Percentiles rank a stretch among this genome's conserved stretches.
Evolutionary conservation across 768 basidiomycete species (phyloP).

Genomic region (Cytidiella melzeri): DNA sequence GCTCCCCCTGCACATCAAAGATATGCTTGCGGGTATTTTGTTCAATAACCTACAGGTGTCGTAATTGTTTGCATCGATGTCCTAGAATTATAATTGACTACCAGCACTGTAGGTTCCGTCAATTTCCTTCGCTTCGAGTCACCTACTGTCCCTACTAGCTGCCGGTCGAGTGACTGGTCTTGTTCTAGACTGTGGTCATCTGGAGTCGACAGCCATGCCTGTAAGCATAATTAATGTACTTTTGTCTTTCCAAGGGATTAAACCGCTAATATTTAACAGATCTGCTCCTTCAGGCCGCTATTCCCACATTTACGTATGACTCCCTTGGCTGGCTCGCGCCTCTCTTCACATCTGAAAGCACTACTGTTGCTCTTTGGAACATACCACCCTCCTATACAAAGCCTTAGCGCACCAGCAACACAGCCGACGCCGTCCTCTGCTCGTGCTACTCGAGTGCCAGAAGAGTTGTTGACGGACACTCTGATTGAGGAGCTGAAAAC

Average conservation of each 20-base stretch:
- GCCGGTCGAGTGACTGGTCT: conserved; percentile 89
- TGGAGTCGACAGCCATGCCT: conserved; percentile 85
- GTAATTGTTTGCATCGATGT: not conserved
- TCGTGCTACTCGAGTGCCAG: conserved; percentile 63
- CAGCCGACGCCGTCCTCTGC: conserved; percentile 57
- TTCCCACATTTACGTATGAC: conserved; percentile 80
- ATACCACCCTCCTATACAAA: conserved; percentile 77
- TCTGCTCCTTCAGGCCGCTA: conserved; percentile 83
- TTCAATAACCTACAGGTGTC: conserved; percentile 86
- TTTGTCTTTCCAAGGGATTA: not conserved
- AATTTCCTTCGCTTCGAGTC: conserved; percentile 87
- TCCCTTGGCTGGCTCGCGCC: conserved; percentile 78
- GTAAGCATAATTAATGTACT: too few relatives aligned
- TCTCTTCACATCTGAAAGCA: conserved; percentile 72
- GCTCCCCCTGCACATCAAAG: conserved; percentile 82
- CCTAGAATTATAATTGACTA: not conserved
- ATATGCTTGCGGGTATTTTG: conserved; percentile 75
- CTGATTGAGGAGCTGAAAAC: conserved; percentile 90
- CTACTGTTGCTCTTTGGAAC: conserved; percentile 80
- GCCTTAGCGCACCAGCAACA: conserved; percentile 47
- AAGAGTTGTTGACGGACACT: conserved; percentile 70
- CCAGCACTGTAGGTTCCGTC: conserved; percentile 67
- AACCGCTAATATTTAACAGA: conserved; percentile 39
- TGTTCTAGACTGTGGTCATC: conserved; percentile 87
- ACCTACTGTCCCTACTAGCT: conserved; percentile 78